Conservation (phyloP, 306 rosid species). For the Lagenaria siceraria region DNA sequence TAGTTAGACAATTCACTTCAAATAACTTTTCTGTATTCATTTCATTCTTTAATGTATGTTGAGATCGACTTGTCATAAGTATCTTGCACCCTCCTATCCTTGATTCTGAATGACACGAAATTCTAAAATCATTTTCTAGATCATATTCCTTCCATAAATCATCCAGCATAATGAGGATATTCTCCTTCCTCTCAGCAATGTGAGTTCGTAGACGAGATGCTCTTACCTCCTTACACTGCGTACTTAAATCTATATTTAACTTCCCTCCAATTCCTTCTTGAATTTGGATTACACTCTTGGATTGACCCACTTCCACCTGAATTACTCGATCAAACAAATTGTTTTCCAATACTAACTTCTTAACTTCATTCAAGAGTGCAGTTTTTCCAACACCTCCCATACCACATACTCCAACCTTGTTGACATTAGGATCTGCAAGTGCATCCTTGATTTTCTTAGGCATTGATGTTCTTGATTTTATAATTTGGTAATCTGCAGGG, state of each 20-base stretch:
- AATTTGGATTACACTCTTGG: background rate
- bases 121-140: constrained; percentile 16
- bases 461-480: too few relatives aligned
- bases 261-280: background rate
- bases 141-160: constrained; percentile 29
- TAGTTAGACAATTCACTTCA: background rate
- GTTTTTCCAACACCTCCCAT: too few relatives aligned
- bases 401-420: too few relatives aligned
- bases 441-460: too few relatives aligned
- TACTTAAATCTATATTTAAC: background rate
- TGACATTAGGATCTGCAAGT: too few relatives aligned
- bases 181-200: background rate
- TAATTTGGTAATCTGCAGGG: too few relatives aligned
- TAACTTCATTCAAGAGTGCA: background rate
- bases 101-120: constrained; percentile 16
- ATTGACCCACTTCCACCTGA: background rate
- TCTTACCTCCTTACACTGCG: background rate
- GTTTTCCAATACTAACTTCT: background rate
- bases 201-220: background rate
- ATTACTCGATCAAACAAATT: constrained; percentile 2
- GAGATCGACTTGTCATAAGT: constrained; percentile 11
- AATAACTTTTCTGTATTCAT: background rate
- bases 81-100: constrained; percentile 20
- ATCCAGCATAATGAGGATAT: constrained; percentile 19
- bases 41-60: constrained; percentile 9